Conservation (phyloP, 2,329 filamentous ascomycete species). For the Calonectria honghensis region DNA sequence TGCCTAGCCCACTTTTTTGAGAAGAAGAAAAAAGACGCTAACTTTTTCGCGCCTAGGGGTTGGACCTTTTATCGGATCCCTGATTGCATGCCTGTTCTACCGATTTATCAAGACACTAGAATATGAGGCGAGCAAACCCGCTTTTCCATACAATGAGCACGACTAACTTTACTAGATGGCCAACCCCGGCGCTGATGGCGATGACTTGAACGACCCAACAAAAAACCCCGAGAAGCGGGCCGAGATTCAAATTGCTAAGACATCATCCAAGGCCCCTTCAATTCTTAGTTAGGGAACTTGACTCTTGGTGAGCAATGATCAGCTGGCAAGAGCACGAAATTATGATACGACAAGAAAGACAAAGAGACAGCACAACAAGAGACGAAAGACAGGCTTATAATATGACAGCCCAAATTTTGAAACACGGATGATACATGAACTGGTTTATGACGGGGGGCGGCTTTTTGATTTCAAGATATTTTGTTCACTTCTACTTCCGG, state of each 20-base stretch:
- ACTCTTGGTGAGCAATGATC: not conserved
- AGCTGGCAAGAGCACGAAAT: not conserved
- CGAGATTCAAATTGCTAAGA: slow-evolving; percentile 47
- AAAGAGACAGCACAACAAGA: slow-evolving; percentile 15
- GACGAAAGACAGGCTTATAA: slow-evolving; percentile 31
- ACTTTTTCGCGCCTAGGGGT: slow-evolving; percentile 53
- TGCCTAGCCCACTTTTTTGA: not conserved
- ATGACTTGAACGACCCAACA: slow-evolving; percentile 65
- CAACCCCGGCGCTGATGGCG: slow-evolving; percentile 68
- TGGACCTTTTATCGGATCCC: slow-evolving; percentile 58
- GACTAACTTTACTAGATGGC: slow-evolving; percentile 60
- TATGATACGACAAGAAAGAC: slow-evolving; percentile 13
- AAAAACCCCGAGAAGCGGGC: slow-evolving; percentile 65
- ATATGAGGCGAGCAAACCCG: slow-evolving; percentile 57
- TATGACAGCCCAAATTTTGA: slow-evolving; percentile 4
- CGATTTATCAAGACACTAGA: slow-evolving; percentile 64
- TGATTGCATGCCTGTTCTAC: slow-evolving; percentile 62
- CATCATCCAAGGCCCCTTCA: slow-evolving; percentile 47
- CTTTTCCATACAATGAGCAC: not conserved
- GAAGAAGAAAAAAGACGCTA: slow-evolving; percentile 23
- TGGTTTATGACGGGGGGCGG: not conserved
- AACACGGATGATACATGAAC: not conserved
- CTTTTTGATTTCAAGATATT: slow-evolving; percentile 12
- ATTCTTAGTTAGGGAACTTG: slow-evolving; percentile 43
- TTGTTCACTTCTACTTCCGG: slow-evolving; percentile 14